Evolutionary conservation across 345 rosid genomes (phyloP), one percentile per base, ranked within the genome.

Genomic region (Populus davidiana): DNA sequence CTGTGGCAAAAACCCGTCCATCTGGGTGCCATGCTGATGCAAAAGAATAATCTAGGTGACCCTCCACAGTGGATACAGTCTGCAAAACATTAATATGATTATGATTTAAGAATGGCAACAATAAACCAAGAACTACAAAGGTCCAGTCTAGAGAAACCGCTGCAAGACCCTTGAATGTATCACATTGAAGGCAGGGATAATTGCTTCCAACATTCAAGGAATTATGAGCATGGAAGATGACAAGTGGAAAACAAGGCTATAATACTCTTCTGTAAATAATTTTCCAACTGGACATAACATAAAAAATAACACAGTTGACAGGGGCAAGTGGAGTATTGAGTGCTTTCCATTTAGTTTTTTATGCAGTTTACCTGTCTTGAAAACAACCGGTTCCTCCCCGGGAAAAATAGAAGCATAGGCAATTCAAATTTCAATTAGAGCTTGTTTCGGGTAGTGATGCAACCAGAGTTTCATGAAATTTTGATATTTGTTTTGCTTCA

Each of bases 11-110:
- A 27, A 83, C 72, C 43, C 29, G 75, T 18, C 92, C 90, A 11
- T 90, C 86, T 0, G 94, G 92, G 67, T 90, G 90, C 94, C 94
- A 90, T 8, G 92, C 90, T 5, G 92, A 85, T 59, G 92, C 92
- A 64, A 90, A 90, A 21, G 90, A 90, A 81, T 73, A 90, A 83
- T 90, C 94, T 35, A 72, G 83, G 73, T 90, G 94, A 23, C 94
- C 94, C 18, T 23, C 66, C 70, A 89, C 73, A 0, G 77, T 41
- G n/a, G 81, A 79, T 20, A 87, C 31, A 1, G 83, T 86, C 93
- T 89, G 83, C 64, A 52, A 59, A 68, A 38, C 65, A 70, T 39
- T 0, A 64, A 54, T 27, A 20, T 23, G 35, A 67, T 61, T 67
- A 27, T 41, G 27, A 41, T 23, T 14, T n/a, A 9, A n/a, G 27